Evolutionary conservation across 2,329 filamentous ascomycete species (phyloP).

Genomic region (Teratosphaeria nubilosa): DNA sequence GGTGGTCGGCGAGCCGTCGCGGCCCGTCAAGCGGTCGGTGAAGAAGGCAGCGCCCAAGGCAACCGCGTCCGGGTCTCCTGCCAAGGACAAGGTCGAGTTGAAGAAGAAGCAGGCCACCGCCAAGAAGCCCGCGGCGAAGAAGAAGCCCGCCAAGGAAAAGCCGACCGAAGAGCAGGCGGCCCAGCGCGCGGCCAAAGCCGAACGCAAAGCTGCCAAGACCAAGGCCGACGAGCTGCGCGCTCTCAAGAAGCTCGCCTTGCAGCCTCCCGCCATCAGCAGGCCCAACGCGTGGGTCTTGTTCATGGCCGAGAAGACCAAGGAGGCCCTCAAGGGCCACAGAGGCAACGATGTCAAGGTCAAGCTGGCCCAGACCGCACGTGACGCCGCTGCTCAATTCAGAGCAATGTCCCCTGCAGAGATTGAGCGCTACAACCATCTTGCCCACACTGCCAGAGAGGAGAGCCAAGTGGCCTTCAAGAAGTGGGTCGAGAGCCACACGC

Average conservation of each 20-base stretch:
- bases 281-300: not conserved
- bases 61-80: slow-evolving; percentile 9
- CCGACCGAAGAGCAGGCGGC: slow-evolving; percentile 14
- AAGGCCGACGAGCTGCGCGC: slow-evolving; percentile 8
- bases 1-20: slow-evolving; percentile 23
- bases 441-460: slow-evolving; percentile 36
- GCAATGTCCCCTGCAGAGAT: slow-evolving; percentile 33
- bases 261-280: slow-evolving; percentile 12
- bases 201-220: slow-evolving; percentile 2
- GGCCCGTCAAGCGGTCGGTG: slow-evolving; percentile 21
- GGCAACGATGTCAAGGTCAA: slow-evolving; percentile 1
- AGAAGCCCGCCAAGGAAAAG: slow-evolving; percentile 11
- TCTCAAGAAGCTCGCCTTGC: slow-evolving; percentile 30
- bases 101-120: slow-evolving; percentile 9
- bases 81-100: slow-evolving; percentile 13
- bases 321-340: not conserved
- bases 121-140: slow-evolving; percentile 1
- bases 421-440: slow-evolving; percentile 45
- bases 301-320: not conserved
- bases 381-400: slow-evolving; percentile 37
- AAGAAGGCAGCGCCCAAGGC: slow-evolving; percentile 16
- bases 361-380: not conserved
- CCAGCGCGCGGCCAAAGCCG: slow-evolving; percentile 6
- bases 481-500: slow-evolving; percentile 47
- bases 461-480: slow-evolving; percentile 37